A percentile compares a stretch with the other conserved stretches of the same genome.
Evolutionary conservation across 176 grass and related monocot genomes (phyloP).

Genomic region (Phoenix dactylifera): DNA sequence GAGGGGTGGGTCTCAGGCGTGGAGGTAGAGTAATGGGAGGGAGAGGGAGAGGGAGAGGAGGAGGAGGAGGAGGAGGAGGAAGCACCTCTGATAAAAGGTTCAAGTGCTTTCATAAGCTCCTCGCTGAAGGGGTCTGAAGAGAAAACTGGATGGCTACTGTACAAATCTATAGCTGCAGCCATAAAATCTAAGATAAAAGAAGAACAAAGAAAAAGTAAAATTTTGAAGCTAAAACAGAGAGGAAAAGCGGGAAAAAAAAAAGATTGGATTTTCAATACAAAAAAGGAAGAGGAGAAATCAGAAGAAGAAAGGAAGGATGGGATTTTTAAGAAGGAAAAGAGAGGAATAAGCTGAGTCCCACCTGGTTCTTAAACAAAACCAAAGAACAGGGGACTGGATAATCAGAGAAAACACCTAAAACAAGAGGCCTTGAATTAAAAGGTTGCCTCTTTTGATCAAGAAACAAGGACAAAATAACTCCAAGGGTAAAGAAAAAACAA

Average conservation of each 20-base stretch:
- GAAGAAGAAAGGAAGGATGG: neutral
- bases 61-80: neutral
- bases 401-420: neutral
- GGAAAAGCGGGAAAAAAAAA: neutral
- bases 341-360: neutral
- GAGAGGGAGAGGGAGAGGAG: neutral
- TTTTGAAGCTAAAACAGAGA: too few species aligned
- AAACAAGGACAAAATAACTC: neutral
- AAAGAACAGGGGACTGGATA: constrained; percentile 9
- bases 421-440: neutral
- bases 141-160: neutral
- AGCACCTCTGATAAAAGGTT: constrained; percentile 14
- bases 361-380: neutral
- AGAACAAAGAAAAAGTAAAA: neutral
- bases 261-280: neutral
- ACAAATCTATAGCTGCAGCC: constrained; percentile 17
- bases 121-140: neutral
- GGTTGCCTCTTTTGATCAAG: neutral
- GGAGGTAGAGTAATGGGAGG: neutral
- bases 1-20: neutral
- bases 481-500: constrained; percentile 12
- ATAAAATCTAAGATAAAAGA: constrained; percentile 1
- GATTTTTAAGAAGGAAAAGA: neutral
- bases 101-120: constrained; percentile 18
- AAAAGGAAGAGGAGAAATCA: too few species aligned